Conservation (phyloP, 2,329 filamentous ascomycete species). For the Didymella pinodella region DNA sequence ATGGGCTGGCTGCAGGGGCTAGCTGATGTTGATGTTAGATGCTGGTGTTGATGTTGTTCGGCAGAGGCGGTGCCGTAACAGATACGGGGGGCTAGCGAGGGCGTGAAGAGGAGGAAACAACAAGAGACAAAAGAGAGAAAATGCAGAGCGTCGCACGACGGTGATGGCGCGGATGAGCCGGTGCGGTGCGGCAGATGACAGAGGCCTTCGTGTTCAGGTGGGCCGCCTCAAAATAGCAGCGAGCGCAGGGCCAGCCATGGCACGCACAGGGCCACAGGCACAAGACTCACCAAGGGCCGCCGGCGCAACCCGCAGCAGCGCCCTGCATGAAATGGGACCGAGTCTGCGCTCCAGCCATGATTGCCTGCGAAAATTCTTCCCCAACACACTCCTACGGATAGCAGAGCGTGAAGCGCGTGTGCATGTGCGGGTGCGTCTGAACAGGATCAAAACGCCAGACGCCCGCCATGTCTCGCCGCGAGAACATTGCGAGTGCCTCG, state of each 20-base stretch:
- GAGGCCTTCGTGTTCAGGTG: conserved; percentile 12
- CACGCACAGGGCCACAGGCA: not conserved
- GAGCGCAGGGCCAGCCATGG: not conserved
- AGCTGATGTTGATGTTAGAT: not conserved
- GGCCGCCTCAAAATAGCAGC: conserved; percentile 15
- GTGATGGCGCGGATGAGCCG: conserved; percentile 19
- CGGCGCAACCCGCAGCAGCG: conserved; percentile 4
- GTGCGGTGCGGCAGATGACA: conserved; percentile 22
- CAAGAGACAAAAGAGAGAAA: conserved; percentile 4
- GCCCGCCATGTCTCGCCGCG: conserved; percentile 7
- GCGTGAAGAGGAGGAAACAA: conserved; percentile 11
- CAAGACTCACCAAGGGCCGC: not conserved
- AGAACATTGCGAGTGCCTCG: not conserved
- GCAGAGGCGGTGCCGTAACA: conserved; percentile 3
- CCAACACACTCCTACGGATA: conserved; percentile 3
- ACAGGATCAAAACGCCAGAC: conserved; percentile 6
- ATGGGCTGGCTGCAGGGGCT: not conserved
- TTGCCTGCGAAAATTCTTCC: conserved; percentile 9
- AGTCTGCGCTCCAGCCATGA: conserved; percentile 1
- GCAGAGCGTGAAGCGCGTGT: conserved; percentile 1
- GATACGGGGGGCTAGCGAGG: conserved; percentile 19
- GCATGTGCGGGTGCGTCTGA: not conserved
- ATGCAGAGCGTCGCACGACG: conserved; percentile 14
- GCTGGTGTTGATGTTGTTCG: not conserved
- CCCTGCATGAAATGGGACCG: conserved; percentile 1